phyloP scores from a whole-genome alignment of 345 rosid genomes.

The Odontarrhena argentea region DNA sequence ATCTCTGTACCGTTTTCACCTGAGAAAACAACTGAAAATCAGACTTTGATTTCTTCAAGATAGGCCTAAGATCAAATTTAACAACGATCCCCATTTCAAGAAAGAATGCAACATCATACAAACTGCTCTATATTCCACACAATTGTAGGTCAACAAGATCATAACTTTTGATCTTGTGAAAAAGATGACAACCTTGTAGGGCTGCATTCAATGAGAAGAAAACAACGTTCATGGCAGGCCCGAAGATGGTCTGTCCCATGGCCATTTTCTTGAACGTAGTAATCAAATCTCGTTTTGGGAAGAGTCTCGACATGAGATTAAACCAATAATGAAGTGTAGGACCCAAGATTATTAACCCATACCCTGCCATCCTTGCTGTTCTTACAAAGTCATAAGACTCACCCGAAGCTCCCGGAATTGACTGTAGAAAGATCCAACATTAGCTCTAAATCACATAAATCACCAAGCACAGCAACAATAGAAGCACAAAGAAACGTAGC shows the following conservation, averaged over 20 bases:
- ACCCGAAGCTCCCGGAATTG: constrained; percentile 47
- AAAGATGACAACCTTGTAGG: constrained; percentile 60
- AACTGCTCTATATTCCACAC: neutral
- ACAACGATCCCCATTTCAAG: constrained; percentile 6
- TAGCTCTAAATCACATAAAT: neutral
- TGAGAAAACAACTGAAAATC: constrained; percentile 33
- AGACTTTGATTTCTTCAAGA: neutral
- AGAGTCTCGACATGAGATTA: constrained; percentile 66
- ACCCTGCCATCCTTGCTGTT: constrained; percentile 84
- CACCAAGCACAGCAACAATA: neutral
- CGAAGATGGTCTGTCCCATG: constrained; percentile 77
- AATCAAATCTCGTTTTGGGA: constrained; percentile 75
- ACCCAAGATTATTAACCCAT: constrained; percentile 74
- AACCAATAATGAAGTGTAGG: constrained; percentile 89
- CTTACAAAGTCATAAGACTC: constrained; percentile 74
- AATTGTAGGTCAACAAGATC: neutral
- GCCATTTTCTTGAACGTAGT: constrained; percentile 85
- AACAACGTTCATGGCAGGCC: constrained; percentile 76
- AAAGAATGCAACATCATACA: neutral
- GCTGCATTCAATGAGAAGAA: constrained; percentile 79
- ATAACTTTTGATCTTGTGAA: neutral
- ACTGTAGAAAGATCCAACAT: constrained; percentile 45
- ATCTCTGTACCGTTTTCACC: constrained; percentile 77
- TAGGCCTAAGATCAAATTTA: neutral
- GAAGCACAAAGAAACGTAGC: neutral